Evolutionary conservation across 2,329 filamentous ascomycete species (phyloP), one percentile per base, ranked within the genome.

Genomic region (Herpotrichia juniperi): DNA sequence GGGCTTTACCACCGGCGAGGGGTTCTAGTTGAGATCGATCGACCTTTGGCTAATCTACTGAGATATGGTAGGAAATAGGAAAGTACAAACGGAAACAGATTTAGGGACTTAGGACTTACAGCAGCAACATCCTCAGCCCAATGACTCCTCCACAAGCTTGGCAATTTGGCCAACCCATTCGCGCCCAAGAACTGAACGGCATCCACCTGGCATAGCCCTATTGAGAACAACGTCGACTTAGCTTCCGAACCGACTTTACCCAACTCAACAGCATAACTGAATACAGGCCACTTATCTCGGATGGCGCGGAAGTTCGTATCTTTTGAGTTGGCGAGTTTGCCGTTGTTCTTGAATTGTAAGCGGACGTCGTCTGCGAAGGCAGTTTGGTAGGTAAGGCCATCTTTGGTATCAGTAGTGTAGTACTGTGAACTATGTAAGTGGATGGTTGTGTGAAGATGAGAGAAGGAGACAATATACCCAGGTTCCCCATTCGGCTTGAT

Each of bases 401-500:
- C 49, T 1, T 51, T 57, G 7, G 71, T 68, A 42, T 79, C 74
- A 1, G 81, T 81, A 2, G 79, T 74, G 64, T 80, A 83, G 64
- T 81, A 83, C 78, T 66, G 37, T 4, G 16, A 0, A 22, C n/a
- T n/a, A n/a, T 4, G 21, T 59, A 3, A 58, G 58, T 22, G 47
- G n/a, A 25, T 39, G 17, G 17, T 16, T 19, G 22, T n/a, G n/a
- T n/a, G n/a, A n/a, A 24, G 10, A 42, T 37, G 19, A 42, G 21
- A n/a, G 5, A n/a, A 14, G 31, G 5, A 19, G 6, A 32, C 6
- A 4, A 52, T 54, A 45, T 28, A 67, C 63, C 42, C 79, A 79
- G 49, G 79, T 76, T 5, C 81, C 81, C 77, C 80, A 83, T 59
- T 83, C 77, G 10, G 75, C 77, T 48, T 79, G 78, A 46, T 83